Conservation (phyloP, 139 green algal species). For the Gonium pectorale region DNA sequence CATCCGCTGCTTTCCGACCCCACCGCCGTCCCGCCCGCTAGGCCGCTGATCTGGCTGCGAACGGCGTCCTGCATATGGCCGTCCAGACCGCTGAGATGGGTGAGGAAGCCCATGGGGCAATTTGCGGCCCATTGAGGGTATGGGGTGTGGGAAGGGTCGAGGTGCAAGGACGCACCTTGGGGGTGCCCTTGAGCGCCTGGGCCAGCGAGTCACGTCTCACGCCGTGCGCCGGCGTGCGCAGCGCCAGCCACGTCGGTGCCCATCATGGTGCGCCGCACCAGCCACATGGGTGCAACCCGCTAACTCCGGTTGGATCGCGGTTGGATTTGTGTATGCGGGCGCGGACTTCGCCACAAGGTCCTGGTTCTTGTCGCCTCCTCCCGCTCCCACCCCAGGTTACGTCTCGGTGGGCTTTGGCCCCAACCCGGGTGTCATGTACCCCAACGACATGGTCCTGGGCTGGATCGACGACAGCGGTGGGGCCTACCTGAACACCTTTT, state of each 20-base stretch:
- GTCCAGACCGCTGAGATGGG: not conserved
- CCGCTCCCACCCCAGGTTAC: not conserved
- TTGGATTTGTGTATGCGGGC: too few relatives aligned
- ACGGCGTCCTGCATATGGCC: not conserved
- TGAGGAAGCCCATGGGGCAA: not conserved
- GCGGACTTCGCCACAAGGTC: not conserved
- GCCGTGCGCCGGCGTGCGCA: not conserved
- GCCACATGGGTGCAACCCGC: not conserved
- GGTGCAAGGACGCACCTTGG: too few relatives aligned
- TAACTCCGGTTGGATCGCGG: not conserved
- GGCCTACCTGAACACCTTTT: not conserved
- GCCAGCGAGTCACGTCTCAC: too few relatives aligned
- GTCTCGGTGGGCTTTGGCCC: slow-evolving; percentile 1
- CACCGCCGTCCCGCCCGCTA: too few relatives aligned
- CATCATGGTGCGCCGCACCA: not conserved
- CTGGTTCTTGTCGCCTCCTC: not conserved
- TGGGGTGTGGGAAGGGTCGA: not conserved
- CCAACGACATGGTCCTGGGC: slow-evolving; percentile 13
- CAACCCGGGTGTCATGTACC: not conserved
- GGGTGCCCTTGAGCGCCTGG: too few relatives aligned
- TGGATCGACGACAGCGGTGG: not conserved
- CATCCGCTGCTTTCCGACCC: too few relatives aligned
- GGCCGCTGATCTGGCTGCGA: not conserved
- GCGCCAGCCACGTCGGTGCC: not conserved
- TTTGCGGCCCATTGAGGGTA: too few relatives aligned